A percentile compares a stretch with the other conserved stretches of the same genome.
Conservation (phyloP, 192 early-diverging fungal genomes). For the Funneliformis geosporum region DNA sequence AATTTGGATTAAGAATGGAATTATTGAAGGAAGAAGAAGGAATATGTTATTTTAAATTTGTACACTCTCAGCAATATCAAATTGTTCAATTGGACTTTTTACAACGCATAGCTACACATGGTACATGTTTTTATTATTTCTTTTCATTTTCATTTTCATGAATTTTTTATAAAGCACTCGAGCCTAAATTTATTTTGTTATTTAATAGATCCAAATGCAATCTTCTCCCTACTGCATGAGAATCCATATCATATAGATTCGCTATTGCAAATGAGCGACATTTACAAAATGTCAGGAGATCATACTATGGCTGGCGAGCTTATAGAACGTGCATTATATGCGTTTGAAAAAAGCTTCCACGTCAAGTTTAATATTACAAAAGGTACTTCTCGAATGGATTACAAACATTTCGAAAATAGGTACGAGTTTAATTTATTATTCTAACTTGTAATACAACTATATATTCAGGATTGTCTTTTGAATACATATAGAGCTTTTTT, state of each 20-base stretch:
- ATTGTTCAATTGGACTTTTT: conserved; percentile 75
- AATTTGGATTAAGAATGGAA: conserved; percentile 54
- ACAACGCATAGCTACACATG: conserved; percentile 66
- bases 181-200: not conserved
- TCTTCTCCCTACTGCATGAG: conserved; percentile 64
- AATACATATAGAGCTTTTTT: conserved; percentile 58
- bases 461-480: not conserved
- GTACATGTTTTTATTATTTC: conserved; percentile 14
- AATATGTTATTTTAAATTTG: conserved; percentile 56
- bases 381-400: conserved; percentile 69
- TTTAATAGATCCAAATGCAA: conserved; percentile 66
- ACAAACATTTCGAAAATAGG: conserved; percentile 75
- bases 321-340: conserved; percentile 87
- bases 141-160: not conserved
- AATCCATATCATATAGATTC: conserved; percentile 91
- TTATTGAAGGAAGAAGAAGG: conserved; percentile 42
- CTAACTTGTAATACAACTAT: not conserved
- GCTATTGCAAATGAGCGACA: conserved; percentile 81
- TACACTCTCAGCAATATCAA: conserved; percentile 74
- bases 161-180: not conserved
- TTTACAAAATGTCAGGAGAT: conserved; percentile 85
- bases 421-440: conserved; percentile 26
- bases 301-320: conserved; percentile 75
- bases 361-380: conserved; percentile 70
- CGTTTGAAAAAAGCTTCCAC: conserved; percentile 82